A percentile compares a stretch with the other conserved stretches of the same genome.
Conservation (phyloP, 1,284 basidiomycete genomes). For the Clitocybe nebularis region DNA sequence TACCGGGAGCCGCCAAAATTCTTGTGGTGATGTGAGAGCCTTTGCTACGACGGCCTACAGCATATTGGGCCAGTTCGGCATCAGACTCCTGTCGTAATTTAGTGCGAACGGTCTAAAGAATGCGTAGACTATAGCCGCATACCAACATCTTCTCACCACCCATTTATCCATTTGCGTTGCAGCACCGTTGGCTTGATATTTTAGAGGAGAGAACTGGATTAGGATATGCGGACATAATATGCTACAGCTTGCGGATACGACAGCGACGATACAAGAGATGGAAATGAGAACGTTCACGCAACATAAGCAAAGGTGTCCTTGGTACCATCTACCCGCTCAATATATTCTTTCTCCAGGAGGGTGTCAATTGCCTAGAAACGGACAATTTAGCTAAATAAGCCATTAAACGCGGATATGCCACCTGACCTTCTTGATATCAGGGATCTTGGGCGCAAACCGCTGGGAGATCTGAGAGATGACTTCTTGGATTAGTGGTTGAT, state of each 20-base stretch:
- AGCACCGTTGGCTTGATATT: not conserved
- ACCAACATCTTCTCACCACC: too few species aligned
- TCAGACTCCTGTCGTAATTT: too few species aligned
- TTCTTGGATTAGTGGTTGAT: slow-evolving; percentile 85
- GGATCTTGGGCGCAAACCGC: slow-evolving; percentile 79
- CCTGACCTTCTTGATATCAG: slow-evolving; percentile 77
- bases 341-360: slow-evolving; percentile 90
- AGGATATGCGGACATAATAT: slow-evolving; percentile 7
- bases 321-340: slow-evolving; percentile 79
- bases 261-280: slow-evolving; percentile 1
- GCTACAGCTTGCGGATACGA: slow-evolving; percentile 13
- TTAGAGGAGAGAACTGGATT: not conserved
- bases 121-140: too few species aligned
- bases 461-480: slow-evolving; percentile 82
- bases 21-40: too few species aligned
- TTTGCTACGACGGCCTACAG: too few species aligned
- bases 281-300: slow-evolving; percentile 12
- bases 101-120: too few species aligned
- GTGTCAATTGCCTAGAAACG: slow-evolving; percentile 76
- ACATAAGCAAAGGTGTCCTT: slow-evolving; percentile 70
- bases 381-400: slow-evolving; percentile 1
- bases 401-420: not conserved
- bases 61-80: too few species aligned
- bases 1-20: too few species aligned
- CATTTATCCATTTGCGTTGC: too few species aligned